Evolutionary conservation across 768 basidiomycete species (phyloP), one percentile per base, ranked within the genome.

Genomic region (Hypholoma fasciculare): DNA sequence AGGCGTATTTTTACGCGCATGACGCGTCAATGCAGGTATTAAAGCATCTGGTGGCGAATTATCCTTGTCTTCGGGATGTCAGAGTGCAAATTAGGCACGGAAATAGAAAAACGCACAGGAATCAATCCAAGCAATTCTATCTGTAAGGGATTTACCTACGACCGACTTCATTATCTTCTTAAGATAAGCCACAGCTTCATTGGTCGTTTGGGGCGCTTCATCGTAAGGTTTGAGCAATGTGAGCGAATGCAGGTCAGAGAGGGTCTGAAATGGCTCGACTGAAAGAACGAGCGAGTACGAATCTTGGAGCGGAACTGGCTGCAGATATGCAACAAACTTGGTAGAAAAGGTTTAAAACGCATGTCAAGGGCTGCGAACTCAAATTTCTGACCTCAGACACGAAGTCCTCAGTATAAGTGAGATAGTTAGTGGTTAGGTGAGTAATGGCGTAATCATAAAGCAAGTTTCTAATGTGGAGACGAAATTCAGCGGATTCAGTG

Each of bases 401-500:
- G 2, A 77, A 74, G 55, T 72, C 67, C 58, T 82, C 74, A 3
- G 87, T 88, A 63, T 80, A 83, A 13, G 74, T 66, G 44, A 83
- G 69, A 65, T 89, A 80, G 65, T 87, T 77, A 54, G 71, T 79
- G 0, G 85, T 81, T 34, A 86, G 69, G 68, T 90, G 81, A 16
- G 66, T 69, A 37, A 75, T 75, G 7, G 74, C 79, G 63, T 89
- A 90, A 42, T 79, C 74, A 27, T 82, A 71, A 27, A 89, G 75
- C 27, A 87, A 68, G 37, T 77, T 70, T 40, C 77, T 82, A 56
- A 89, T 82, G 64, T 88, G 87, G 36, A 64, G 67, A 20, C 69
- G 67, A 36, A 78, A 59, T 63, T 63, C 61, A 49, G 58, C 43
- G 26, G 63, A 65, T 52, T 74, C 69, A n/a, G 64, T 48, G 20